A percentile compares a stretch with the other conserved stretches of the same genome.
Conservation (phyloP, 1,284 basidiomycete genomes). For the Pholiota adiposa region DNA sequence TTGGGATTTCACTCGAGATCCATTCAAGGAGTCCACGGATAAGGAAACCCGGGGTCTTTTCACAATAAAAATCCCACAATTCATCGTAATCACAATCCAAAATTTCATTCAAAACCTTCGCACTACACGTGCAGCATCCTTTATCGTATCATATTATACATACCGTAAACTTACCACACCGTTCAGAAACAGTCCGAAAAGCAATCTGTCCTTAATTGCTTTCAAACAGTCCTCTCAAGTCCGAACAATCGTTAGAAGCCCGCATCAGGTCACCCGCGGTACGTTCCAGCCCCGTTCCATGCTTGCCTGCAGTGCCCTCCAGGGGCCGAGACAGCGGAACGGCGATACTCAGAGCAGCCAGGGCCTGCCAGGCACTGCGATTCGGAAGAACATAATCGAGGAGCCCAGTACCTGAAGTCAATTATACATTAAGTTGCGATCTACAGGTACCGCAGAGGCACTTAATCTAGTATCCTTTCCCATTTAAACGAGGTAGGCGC, state of each 20-base stretch:
- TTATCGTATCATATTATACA: neutral
- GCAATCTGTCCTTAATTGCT: neutral
- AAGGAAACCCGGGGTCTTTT: neutral
- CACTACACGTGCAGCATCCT: neutral
- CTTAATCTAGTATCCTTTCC: neutral
- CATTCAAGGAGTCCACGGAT: neutral
- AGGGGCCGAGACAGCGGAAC: slow-evolving; percentile 4
- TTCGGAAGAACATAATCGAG: neutral
- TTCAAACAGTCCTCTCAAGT: neutral
- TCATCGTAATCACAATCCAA: too few species aligned
- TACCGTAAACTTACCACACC: neutral
- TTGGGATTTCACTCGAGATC: neutral
- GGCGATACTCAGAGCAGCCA: neutral
- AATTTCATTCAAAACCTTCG: neutral
- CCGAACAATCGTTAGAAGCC: neutral
- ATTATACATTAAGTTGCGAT: slow-evolving; percentile 1
- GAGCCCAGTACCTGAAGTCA: neutral
- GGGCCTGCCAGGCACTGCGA: slow-evolving; percentile 9
- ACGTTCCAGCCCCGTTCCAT: neutral
- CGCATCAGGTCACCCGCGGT: neutral
- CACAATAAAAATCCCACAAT: too few species aligned
- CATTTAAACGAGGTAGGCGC: too few species aligned
- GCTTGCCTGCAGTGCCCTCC: neutral
- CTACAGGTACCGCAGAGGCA: neutral
- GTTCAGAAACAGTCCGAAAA: neutral